Conservation (phyloP, 176 grass and related monocot genomes). For the Zizania latifolia region DNA sequence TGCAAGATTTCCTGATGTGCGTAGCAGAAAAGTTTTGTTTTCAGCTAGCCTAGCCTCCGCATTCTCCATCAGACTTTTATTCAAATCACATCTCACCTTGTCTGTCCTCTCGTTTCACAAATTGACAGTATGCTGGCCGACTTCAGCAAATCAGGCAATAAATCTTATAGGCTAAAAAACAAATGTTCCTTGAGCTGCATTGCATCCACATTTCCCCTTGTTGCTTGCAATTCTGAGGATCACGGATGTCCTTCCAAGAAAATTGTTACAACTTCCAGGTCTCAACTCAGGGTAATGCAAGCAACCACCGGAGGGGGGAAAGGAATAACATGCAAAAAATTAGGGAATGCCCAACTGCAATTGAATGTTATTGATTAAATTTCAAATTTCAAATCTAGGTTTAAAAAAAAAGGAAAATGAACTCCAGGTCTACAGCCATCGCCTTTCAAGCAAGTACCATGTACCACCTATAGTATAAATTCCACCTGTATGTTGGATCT, state of each 20-base stretch:
- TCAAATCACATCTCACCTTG: background rate
- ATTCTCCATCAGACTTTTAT: no score
- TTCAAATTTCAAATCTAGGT: constrained; percentile 28
- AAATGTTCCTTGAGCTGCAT: no score
- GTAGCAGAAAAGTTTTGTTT: no score
- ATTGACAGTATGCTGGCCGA: no score
- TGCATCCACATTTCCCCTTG: background rate
- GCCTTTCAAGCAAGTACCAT: constrained; percentile 29
- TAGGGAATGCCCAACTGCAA: constrained; percentile 2
- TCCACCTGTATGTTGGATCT: constrained; percentile 22
- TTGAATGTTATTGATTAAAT: constrained; percentile 44
- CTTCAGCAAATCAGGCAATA: no score
- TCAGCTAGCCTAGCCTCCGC: no score
- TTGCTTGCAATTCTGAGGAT: background rate
- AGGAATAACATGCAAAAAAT: background rate
- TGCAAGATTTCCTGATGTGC: no score
- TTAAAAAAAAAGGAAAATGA: constrained; percentile 19
- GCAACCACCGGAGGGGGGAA: background rate
- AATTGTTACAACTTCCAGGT: background rate
- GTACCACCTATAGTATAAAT: constrained; percentile 48
- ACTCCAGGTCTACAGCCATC: constrained; percentile 38
- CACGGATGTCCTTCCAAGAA: background rate
- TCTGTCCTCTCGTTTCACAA: background rate
- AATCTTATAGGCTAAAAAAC: no score
- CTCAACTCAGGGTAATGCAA: background rate